Evolutionary conservation across 2,329 filamentous ascomycete species (phyloP), one percentile per base, ranked within the genome.

Genomic region (Fusarium sp.): DNA sequence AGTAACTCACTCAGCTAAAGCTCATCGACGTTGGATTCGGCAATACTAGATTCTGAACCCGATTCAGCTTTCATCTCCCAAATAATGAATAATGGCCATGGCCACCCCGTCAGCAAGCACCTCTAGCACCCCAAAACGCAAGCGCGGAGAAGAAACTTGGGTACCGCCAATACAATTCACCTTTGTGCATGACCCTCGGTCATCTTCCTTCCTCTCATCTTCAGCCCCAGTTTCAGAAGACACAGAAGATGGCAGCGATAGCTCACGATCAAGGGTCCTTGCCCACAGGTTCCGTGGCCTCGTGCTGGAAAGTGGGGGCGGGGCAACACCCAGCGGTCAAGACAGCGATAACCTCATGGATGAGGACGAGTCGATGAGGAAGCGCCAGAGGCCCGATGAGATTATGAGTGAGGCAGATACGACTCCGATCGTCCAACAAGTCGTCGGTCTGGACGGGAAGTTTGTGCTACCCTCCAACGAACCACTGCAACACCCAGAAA

Each of bases 201-300:
- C 60, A 18, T 63, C 56, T 5, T 58, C 75, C 6, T 58, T 75
- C 58, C 62, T 74, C 58, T 63, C 76, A 6, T 59, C 75, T 59
- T 62, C 75, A 43, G 18, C 27, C 20, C 15, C 25, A 51, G 20
- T 25, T 59, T 58, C 76, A 35, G 54, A 72, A 27, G 58, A 63
- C 27, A 63, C 75, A 39, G 81, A 84, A 29, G 84, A 85, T 49
- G 85, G 84, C 58, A 82, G 77, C 71, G 80, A 76, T 66, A 88
- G 86, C 65, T 85, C 86, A n/a, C 80, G 82, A 53, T 82, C 83
- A 40, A 82, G 76, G 53, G 84, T 88, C 39, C 48, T 51, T 51
- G 83, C 82, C 37, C 82, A 84, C 72, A 80, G 80, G 70, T 87
- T 88, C 75, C 80, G 80, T 49, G 82, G 84, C 56, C 80, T 88